phyloP scores from a whole-genome alignment of 1,139 yeast species.

The Saccharomyces hybrid region DNA sequence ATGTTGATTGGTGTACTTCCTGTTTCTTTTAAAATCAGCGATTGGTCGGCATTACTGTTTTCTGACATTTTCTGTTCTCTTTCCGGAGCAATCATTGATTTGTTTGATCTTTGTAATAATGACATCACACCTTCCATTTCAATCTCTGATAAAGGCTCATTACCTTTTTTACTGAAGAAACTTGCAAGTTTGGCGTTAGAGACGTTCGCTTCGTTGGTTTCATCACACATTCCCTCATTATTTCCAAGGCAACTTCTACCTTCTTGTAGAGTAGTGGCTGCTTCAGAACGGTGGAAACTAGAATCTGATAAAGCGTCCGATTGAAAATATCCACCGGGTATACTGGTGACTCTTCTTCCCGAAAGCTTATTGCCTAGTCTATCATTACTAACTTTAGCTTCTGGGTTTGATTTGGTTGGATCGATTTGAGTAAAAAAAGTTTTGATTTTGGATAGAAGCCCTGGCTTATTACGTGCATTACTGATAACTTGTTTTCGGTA shows the following conservation, averaged over 20 bases:
- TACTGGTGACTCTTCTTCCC: background rate
- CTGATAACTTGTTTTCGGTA: constrained; percentile 16
- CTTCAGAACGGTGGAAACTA: constrained; percentile 1
- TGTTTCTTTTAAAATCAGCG: constrained; percentile 15
- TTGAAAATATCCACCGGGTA: constrained; percentile 18
- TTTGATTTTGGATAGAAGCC: constrained; percentile 13
- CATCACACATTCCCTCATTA: background rate
- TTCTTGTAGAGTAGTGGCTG: background rate
- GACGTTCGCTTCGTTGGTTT: constrained; percentile 8
- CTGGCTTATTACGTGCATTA: constrained; percentile 9
- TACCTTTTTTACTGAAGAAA: constrained; percentile 72
- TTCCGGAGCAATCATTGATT: constrained; percentile 3
- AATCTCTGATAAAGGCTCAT: constrained; percentile 59
- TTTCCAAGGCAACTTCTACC: constrained; percentile 2
- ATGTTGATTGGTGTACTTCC: constrained; percentile 11
- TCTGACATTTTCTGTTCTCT: background rate
- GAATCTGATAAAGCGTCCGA: constrained; percentile 7
- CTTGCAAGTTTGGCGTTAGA: constrained; percentile 45
- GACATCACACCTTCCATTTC: constrained; percentile 83
- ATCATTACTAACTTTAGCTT: background rate
- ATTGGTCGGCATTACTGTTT: constrained; percentile 2
- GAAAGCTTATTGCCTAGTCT: constrained; percentile 1
- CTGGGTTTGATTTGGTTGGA: background rate
- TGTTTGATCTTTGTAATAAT: constrained; percentile 37
- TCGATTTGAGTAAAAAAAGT: constrained; percentile 6